Evolutionary conservation across 345 rosid genomes (phyloP), one percentile per base, ranked within the genome.

Genomic region (Punica granatum): DNA sequence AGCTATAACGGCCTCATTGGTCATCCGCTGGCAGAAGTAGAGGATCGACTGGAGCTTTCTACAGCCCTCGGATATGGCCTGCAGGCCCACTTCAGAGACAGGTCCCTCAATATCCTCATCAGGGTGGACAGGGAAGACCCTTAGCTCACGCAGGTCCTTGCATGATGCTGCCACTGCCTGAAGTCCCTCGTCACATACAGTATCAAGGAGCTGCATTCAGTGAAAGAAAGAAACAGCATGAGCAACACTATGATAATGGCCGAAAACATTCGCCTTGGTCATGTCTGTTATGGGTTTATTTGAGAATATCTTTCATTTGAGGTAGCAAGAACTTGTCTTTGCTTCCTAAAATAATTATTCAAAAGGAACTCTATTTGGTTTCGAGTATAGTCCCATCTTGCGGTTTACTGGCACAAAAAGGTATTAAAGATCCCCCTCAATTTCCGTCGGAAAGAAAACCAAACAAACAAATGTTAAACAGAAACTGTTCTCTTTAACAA

Each of bases 111-210:
- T 74, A 70, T 81, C 89, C 76, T 92, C 98, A 25, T 73, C 78
- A 53, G 92, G 80, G 67, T 89, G 79, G 1, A 79, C 10, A 53
- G 98, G 96, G 81, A 90, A 92, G 64, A 92, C 86, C 69, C 98
- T 84, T 66, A 92, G 94, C 79, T 92, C 96, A 6, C 85, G 80
- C 3, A 92, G 85, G 35, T 86, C 92, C 72, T 83, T 86, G 82
- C 98, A 92, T 11, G 85, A 78, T 25, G 73, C 84, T 67, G 94
- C 96, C 36, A 84, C 91, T 32, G 92, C 89, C 67, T 84, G 83
- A 67, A 92, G 94, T 59, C 98, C 98, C 75, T 83, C 90, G 66
- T 92, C 98, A 46, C 90, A 75, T 68, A 92, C 81, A 5, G 96
- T 84, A 72, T 92, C 98, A 35, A 92, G 96, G 56, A 84, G 92